phyloP scores from a whole-genome alignment of 164 flowering plant species.

The Stephania yunnanensis region DNA sequence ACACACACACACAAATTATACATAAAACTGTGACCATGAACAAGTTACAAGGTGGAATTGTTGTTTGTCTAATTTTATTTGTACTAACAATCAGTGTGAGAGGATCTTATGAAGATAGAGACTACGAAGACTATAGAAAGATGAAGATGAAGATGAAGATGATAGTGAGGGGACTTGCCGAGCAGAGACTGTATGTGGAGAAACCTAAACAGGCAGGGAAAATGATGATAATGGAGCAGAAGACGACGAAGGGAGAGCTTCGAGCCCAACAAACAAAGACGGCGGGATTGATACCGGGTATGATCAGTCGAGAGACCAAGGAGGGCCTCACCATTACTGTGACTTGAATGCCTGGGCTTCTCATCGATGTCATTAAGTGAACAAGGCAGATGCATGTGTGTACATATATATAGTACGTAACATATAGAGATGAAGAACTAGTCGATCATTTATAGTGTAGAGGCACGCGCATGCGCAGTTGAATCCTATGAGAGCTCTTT shows the following conservation, averaged over 20 bases:
- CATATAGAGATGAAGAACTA: neutral
- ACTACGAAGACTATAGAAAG: neutral
- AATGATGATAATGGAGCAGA: no score
- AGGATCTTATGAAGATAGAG: neutral
- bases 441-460: neutral
- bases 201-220: neutral
- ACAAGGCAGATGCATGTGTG: neutral
- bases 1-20: neutral
- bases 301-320: slow-evolving; percentile 2
- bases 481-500: no score
- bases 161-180: neutral
- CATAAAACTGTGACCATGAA: neutral
- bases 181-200: neutral
- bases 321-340: slow-evolving; percentile 4
- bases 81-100: neutral
- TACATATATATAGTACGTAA: neutral
- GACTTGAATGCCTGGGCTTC: neutral
- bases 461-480: no score
- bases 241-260: neutral
- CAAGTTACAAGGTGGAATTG: neutral
- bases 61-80: neutral
- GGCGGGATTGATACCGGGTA: neutral
- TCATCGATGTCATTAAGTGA: slow-evolving; percentile 5
- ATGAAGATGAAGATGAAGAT: neutral
- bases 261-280: neutral